phyloP scores from a whole-genome alignment of 2,329 filamentous ascomycete genomes.

The Talaromyces sp. region DNA sequence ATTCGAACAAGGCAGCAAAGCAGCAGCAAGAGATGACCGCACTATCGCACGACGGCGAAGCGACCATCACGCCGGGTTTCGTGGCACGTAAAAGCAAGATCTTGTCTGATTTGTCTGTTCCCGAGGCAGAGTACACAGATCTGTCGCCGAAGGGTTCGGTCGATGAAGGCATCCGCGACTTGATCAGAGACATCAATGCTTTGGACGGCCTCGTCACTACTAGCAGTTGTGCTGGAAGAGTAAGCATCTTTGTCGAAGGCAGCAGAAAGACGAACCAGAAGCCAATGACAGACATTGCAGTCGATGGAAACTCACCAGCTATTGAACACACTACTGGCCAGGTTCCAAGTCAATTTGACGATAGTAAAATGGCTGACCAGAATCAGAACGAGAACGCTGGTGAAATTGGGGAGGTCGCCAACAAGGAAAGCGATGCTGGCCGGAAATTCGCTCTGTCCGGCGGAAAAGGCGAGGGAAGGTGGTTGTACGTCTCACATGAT shows the following conservation, averaged over 20 bases:
- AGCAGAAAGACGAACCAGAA: slow-evolving; percentile 41
- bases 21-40: slow-evolving; percentile 7
- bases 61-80: slow-evolving; percentile 42
- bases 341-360: background rate
- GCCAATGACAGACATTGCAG: background rate
- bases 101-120: slow-evolving; percentile 63
- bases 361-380: background rate
- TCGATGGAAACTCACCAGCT: background rate
- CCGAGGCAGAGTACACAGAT: slow-evolving; percentile 71
- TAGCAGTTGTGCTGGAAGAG: slow-evolving; percentile 83
- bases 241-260: slow-evolving; percentile 86
- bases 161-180: slow-evolving; percentile 69
- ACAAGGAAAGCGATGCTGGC: slow-evolving; percentile 12
- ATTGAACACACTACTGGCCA: slow-evolving; percentile 1
- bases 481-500: slow-evolving; percentile 86
- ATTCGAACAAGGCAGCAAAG: background rate
- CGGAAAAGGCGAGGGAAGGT: slow-evolving; percentile 79
- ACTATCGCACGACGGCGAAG: background rate
- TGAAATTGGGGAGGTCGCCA: slow-evolving; percentile 19
- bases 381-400: slow-evolving; percentile 18
- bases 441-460: slow-evolving; percentile 59
- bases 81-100: slow-evolving; percentile 66
- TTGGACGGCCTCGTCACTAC: slow-evolving; percentile 78
- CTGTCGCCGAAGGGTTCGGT: slow-evolving; percentile 84
- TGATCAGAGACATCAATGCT: slow-evolving; percentile 75